A percentile compares a stretch with the other conserved stretches of the same genome.
Conservation (phyloP, 805 yeast species). For the Schwanniomyces sp. region DNA sequence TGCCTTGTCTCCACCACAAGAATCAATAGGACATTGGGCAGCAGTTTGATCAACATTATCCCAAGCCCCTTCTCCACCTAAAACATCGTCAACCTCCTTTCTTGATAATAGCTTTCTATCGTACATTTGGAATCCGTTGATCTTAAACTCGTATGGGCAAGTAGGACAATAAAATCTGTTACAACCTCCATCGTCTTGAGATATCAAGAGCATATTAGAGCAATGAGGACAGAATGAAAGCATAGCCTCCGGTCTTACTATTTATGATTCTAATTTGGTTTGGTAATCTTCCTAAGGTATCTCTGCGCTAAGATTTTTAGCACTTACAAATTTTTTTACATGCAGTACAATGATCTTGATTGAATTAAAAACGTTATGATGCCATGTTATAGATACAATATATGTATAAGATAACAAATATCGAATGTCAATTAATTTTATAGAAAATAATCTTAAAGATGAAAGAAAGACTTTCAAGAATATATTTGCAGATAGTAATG, state of each 20-base stretch:
- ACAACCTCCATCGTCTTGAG: slow-evolving; percentile 52
- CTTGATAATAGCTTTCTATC: slow-evolving; percentile 82
- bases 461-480: not conserved
- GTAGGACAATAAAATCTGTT: slow-evolving; percentile 85
- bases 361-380: not conserved
- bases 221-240: slow-evolving; percentile 94
- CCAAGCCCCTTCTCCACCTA: slow-evolving; percentile 98
- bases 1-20: slow-evolving; percentile 87
- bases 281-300: not conserved
- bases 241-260: slow-evolving; percentile 45
- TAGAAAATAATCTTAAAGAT: not conserved
- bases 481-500: not conserved
- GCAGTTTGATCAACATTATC: slow-evolving; percentile 96
- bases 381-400: not conserved
- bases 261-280: not conserved
- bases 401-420: not conserved
- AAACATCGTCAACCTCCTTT: slow-evolving; percentile 92
- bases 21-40: slow-evolving; percentile 86
- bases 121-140: slow-evolving; percentile 76
- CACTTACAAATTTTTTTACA: not conserved
- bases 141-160: slow-evolving; percentile 93
- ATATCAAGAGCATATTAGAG: slow-evolving; percentile 81
- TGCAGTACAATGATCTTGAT: not conserved
- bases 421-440: not conserved
- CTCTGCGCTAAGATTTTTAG: not conserved